Evolutionary conservation across 2,329 filamentous ascomycete species (phyloP).

Genomic region (Escovopsis sp.): DNA sequence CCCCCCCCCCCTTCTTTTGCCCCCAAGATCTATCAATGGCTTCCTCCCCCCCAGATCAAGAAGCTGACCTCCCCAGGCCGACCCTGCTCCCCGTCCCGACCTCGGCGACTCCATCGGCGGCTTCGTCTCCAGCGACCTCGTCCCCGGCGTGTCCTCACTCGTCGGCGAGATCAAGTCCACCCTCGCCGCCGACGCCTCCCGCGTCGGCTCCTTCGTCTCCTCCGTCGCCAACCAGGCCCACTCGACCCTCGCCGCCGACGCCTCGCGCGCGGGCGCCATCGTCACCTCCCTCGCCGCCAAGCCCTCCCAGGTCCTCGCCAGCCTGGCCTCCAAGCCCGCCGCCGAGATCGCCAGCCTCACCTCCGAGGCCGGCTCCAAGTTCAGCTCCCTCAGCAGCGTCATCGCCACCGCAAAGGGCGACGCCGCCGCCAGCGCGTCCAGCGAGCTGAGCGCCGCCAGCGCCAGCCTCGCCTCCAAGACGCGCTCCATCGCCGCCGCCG

Average conservation of each 20-base stretch:
- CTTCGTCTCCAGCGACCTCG: conserved; percentile 3
- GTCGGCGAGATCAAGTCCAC: conserved; percentile 1
- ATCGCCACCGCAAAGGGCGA: conserved; percentile 9
- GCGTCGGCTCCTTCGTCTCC: conserved; percentile 1
- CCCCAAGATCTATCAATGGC: neutral
- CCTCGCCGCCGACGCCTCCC: conserved; percentile 3
- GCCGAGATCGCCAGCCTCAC: conserved; percentile 6
- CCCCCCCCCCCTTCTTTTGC: neutral
- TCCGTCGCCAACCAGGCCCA: neutral
- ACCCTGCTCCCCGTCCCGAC: conserved; percentile 6
- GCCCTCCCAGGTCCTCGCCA: neutral
- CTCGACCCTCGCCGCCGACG: conserved; percentile 1
- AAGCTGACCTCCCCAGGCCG: neutral
- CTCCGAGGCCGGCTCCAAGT: conserved; percentile 11
- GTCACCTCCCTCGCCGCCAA: conserved; percentile 3
- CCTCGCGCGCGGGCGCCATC: conserved; percentile 5
- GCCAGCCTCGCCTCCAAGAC: conserved; percentile 7
- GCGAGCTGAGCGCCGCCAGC: conserved; percentile 11
- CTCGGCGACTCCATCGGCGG: conserved; percentile 6
- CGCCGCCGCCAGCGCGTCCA: conserved; percentile 11
- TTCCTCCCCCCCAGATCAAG: no score
- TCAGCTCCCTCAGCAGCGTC: conserved; percentile 11
- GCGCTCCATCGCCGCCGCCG: conserved; percentile 8
- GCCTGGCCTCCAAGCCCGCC: conserved; percentile 3
- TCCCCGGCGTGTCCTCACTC: conserved; percentile 3